phyloP scores from a whole-genome alignment of 202 grass and related monocot genomes.

The Musa balbisiana region DNA sequence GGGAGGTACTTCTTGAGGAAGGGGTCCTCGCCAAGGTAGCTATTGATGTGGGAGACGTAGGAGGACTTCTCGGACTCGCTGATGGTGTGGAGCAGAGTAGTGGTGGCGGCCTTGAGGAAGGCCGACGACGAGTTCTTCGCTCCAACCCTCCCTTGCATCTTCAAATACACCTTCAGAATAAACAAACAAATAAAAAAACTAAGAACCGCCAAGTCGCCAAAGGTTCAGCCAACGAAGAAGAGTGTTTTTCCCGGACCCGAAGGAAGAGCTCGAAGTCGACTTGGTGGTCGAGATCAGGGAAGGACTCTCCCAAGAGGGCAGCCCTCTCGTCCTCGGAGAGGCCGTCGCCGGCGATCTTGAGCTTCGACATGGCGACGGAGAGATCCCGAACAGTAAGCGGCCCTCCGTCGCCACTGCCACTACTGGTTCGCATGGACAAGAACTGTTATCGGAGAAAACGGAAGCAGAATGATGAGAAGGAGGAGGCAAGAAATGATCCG shows the following conservation, averaged over 20 bases:
- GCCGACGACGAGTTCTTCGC: slow-evolving; percentile 29
- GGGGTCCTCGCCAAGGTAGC: slow-evolving; percentile 22
- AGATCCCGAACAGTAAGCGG: slow-evolving; percentile 3
- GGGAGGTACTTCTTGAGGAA: slow-evolving; percentile 28
- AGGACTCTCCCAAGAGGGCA: slow-evolving; percentile 1
- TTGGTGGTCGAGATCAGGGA: slow-evolving; percentile 16
- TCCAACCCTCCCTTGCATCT: slow-evolving; percentile 47
- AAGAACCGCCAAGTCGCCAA: too few relatives aligned
- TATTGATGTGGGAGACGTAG: slow-evolving; percentile 28
- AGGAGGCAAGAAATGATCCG: background rate
- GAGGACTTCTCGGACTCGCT: slow-evolving; percentile 29
- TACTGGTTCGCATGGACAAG: background rate
- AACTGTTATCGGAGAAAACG: background rate
- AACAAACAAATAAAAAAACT: background rate
- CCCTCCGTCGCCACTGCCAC: background rate
- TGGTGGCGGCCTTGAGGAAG: slow-evolving; percentile 24
- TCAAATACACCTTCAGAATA: slow-evolving; percentile 30
- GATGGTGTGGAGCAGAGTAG: slow-evolving; percentile 39
- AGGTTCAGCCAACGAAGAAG: background rate
- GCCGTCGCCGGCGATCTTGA: slow-evolving; percentile 21
- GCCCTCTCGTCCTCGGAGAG: slow-evolving; percentile 6
- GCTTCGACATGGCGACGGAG: slow-evolving; percentile 3
- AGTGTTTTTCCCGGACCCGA: slow-evolving; percentile 1
- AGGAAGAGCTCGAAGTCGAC: slow-evolving; percentile 66
- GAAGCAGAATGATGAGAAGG: background rate